A percentile compares a stretch with the other conserved stretches of the same genome.
phyloP scores from a whole-genome alignment of 305 asterid species.

The Stenogyne calaminthoides region DNA sequence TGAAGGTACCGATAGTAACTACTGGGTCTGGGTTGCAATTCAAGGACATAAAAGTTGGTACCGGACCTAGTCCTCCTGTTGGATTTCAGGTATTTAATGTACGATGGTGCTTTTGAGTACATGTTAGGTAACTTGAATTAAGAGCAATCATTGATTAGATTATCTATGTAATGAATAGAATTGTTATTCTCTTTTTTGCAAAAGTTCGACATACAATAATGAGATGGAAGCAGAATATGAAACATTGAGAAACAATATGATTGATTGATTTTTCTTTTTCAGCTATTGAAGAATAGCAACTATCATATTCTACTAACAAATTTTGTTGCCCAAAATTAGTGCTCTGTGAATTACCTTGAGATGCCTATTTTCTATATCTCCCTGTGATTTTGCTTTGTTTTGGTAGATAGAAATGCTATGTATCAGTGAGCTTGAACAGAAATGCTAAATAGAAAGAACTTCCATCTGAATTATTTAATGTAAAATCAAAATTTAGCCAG shows the following conservation, averaged over 20 bases:
- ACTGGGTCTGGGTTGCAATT: constrained; percentile 94
- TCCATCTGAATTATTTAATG: background rate
- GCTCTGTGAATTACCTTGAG: background rate
- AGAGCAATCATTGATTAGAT: too few relatives aligned
- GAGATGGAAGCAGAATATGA: background rate
- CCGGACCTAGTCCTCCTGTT: constrained; percentile 92
- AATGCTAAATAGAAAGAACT: background rate
- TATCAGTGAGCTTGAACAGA: background rate
- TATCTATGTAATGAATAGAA: too few relatives aligned
- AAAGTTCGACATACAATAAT: background rate
- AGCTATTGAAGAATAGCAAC: background rate
- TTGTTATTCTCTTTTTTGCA: background rate
- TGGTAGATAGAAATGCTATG: background rate
- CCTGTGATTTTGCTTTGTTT: background rate
- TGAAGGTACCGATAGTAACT: constrained; percentile 82
- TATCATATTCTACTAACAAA: background rate
- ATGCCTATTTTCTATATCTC: background rate
- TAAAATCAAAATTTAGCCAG: background rate
- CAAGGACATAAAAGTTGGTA: constrained; percentile 88
- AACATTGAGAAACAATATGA: background rate
- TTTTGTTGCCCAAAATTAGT: background rate
- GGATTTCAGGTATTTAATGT: constrained; percentile 85
- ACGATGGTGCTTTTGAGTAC: background rate
- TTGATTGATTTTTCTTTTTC: background rate
- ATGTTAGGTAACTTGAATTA: background rate